These are phyloP conservation scores for Triticum turgidum DNA, from an alignment of 176 grass and related monocot genomes.

Conservation along the genomic window DNA sequence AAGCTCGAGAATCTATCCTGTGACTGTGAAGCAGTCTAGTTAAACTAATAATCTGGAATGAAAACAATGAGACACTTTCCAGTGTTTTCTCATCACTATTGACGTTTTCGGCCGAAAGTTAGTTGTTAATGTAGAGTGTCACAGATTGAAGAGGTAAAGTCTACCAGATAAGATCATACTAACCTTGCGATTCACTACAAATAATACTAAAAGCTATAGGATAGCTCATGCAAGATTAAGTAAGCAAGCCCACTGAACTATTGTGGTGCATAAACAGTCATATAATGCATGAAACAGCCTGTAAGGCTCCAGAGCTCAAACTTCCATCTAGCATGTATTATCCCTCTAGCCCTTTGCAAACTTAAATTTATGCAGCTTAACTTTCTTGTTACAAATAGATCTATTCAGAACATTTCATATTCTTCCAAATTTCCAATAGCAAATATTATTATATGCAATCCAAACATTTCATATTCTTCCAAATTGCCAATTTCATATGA, in stretches of 20 bases:
- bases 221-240: background rate
- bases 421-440: background rate
- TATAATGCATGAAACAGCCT: background rate
- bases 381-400: background rate
- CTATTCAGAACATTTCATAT: background rate
- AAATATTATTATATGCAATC: no score
- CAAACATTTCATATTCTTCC: background rate
- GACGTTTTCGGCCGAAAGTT: slow-evolving; percentile 40
- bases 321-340: slow-evolving; percentile 3
- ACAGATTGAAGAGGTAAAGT: slow-evolving; percentile 29
- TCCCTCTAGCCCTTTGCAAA: background rate
- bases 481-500: background rate
- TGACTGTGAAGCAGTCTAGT: slow-evolving; percentile 36
- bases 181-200: slow-evolving; percentile 27
- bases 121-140: slow-evolving; percentile 24
- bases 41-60: slow-evolving; percentile 36
- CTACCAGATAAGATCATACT: slow-evolving; percentile 16
- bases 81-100: slow-evolving; percentile 20
- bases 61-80: slow-evolving; percentile 35
- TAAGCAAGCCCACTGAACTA: slow-evolving; percentile 11
- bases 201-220: slow-evolving; percentile 15
- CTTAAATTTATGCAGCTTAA: background rate
- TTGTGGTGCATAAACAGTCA: background rate
- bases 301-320: background rate
- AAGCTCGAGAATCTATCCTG: slow-evolving; percentile 45